phyloP scores from a whole-genome alignment of 306 rosid species.

The Prunus mume region DNA sequence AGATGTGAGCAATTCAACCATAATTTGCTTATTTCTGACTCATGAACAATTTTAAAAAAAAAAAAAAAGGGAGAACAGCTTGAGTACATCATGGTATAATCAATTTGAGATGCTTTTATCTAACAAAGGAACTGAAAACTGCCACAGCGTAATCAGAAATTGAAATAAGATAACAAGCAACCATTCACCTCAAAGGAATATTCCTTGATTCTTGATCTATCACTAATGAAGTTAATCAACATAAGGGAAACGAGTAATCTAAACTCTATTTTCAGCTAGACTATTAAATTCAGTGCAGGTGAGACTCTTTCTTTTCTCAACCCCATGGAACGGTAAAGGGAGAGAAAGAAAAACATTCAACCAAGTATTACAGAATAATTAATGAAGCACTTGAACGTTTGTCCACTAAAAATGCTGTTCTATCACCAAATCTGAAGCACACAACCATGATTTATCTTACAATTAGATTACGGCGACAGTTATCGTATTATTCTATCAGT shows the following conservation, averaged over 20 bases:
- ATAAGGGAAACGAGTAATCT: background rate
- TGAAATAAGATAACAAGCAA: background rate
- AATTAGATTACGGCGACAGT: background rate
- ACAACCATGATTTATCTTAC: background rate
- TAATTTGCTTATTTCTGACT: background rate
- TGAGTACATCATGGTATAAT: background rate
- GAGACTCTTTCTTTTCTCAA: background rate
- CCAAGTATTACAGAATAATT: background rate
- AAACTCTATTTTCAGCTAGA: background rate
- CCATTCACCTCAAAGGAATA: background rate
- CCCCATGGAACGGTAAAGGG: background rate
- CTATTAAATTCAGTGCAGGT: background rate
- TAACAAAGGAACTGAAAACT: background rate
- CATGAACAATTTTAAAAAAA: background rate
- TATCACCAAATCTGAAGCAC: background rate
- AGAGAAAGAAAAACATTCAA: background rate
- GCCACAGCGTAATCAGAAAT: background rate
- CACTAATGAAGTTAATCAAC: background rate
- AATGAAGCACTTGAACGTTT: background rate
- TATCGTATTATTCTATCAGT: background rate
- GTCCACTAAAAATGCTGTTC: background rate
- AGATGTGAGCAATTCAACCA: constrained; percentile 4
- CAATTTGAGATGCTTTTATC: background rate
- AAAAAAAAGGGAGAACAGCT: background rate
- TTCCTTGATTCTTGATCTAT: background rate